phyloP scores from a whole-genome alignment of 257 asterid genomes.

The Nicotiana knightiana region DNA sequence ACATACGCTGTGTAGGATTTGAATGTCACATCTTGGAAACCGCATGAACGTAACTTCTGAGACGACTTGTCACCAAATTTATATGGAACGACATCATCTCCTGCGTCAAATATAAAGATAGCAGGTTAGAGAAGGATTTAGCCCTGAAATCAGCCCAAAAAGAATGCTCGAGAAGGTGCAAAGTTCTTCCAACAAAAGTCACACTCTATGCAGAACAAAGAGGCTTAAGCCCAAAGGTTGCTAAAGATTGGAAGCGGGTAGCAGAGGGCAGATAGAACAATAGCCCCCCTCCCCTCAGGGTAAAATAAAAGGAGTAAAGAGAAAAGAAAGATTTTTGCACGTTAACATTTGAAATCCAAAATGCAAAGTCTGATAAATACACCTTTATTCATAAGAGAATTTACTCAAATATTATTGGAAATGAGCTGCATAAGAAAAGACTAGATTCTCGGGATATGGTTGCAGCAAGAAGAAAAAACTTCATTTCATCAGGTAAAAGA shows the following conservation, averaged over 20 bases:
- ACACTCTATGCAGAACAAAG: background rate
- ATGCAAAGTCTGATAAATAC: background rate
- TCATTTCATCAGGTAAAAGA: background rate
- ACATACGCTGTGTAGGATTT: conserved; percentile 55
- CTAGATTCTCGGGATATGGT: background rate
- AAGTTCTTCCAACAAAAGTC: background rate
- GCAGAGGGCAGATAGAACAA: no score
- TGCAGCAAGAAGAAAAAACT: background rate
- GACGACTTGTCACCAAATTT: conserved; percentile 66
- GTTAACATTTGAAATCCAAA: background rate
- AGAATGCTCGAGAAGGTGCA: background rate
- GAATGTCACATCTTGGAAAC: conserved; percentile 56
- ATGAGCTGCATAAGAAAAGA: no score
- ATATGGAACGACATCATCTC: conserved; percentile 65
- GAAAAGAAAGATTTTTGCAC: background rate
- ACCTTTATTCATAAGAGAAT: background rate
- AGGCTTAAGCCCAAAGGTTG: no score
- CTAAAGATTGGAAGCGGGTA: no score
- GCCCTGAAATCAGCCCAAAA: background rate
- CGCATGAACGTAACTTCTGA: conserved; percentile 41
- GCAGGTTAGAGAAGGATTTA: background rate
- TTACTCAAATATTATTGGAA: background rate
- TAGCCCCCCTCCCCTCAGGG: no score
- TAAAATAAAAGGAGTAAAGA: background rate
- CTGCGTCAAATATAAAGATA: conserved; percentile 38